Evolutionary conservation across 2,329 filamentous ascomycete species (phyloP), one percentile per base, ranked within the genome.

Genomic region (Aplosporella prunicola): DNA sequence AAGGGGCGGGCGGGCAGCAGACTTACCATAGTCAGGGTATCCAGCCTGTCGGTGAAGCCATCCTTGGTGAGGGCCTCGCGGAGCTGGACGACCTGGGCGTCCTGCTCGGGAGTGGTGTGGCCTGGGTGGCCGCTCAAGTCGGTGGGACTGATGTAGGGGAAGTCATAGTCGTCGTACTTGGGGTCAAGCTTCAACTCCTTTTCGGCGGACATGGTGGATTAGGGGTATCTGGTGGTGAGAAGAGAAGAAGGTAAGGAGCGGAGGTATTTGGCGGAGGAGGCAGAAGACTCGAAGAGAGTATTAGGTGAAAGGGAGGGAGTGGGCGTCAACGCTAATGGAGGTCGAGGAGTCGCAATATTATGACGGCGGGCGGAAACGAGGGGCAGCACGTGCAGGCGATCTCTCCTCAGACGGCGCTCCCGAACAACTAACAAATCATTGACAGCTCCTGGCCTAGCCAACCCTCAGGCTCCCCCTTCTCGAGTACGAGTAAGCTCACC

Each of bases 161-260:
- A 96, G 64, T 95, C 88, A 65, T 91, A 96, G 69, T 93, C 63
- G 68, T 96, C 91, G 71, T 96, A 93, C 68, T 94, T 95, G 60
- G 84, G 73, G 64, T 93, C 80, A 52, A 86, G 64, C 49, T 67
- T 61, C 49, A 71, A 46, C 32, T 27, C 35, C 32, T 37, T 42
- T 25, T 46, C 17, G 45, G 51, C 46, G 35, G 56, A 53, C 58
- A 61, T 61, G 35, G 27, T 55, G 47, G 26, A 35, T 17, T 22
- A 31, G 23, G n/a, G 23, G 9, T 25, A 25, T 25, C 23, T 8
- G 23, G 28, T 24, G 20, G 16, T n/a, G n/a, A n/a, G 14, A 13
- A 20, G 26, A 32, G 17, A 20, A 30, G 29, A 16, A 32, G 29
- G 8, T 7, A 27, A n/a, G n/a, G n/a, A n/a, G n/a, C n/a, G n/a